Percentiles rank a stretch among this genome's conserved stretches.
Evolutionary conservation across 1,284 basidiomycete species (phyloP).

Genomic region (Lignosus rhinocerotis): DNA sequence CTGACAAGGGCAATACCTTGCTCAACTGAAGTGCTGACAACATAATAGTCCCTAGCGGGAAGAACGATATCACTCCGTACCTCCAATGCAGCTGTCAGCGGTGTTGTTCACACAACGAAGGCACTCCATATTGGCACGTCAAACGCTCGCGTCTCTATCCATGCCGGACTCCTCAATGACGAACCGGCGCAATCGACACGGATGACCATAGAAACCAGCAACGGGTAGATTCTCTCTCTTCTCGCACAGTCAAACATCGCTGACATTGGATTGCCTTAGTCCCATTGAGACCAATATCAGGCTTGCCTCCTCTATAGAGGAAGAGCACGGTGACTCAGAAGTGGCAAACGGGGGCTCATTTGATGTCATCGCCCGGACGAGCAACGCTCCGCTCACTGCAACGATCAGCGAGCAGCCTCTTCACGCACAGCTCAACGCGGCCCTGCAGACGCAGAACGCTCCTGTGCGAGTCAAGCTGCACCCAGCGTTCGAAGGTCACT

Average conservation of each 20-base stretch:
- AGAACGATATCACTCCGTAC: not conserved
- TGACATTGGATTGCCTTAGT: constrained; percentile 35
- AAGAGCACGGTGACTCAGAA: constrained; percentile 14
- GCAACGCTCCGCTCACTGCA: constrained; percentile 29
- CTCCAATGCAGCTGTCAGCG: not conserved
- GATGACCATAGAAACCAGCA: constrained; percentile 38
- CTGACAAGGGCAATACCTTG: rapidly evolving
- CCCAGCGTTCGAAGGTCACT: constrained; percentile 44
- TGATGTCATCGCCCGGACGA: constrained; percentile 27
- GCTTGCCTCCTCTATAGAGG: constrained; percentile 27
- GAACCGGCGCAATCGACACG: not conserved
- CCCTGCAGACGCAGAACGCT: constrained; percentile 33
- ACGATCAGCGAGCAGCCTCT: constrained; percentile 39
- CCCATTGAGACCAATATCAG: constrained; percentile 32
- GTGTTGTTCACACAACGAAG: not conserved
- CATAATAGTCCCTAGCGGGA: not conserved
- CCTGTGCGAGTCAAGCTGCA: constrained; percentile 36
- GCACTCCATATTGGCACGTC: not conserved
- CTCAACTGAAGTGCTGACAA: not conserved
- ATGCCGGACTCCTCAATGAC: not conserved
- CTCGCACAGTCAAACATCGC: constrained; percentile 2
- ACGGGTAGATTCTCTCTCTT: constrained; percentile 40
- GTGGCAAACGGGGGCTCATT: constrained; percentile 29
- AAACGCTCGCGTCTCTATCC: constrained; percentile 3
- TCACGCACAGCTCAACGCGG: constrained; percentile 36